Percentiles rank a stretch among this genome's conserved stretches.
Conservation (phyloP, 306 rosid species). For the Pachyrhizus erosus region DNA sequence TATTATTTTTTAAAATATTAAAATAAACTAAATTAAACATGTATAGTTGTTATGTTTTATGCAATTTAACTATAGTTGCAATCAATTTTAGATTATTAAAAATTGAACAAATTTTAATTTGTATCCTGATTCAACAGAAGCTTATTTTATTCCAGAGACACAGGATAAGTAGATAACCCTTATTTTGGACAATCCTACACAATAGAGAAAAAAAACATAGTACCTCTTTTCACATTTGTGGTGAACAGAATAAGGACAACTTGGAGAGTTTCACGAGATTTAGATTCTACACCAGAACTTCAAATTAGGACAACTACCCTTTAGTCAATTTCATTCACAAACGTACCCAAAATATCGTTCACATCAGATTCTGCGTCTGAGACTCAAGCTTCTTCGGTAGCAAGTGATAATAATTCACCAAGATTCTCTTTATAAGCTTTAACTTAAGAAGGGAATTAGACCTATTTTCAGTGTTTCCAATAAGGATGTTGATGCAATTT, state of each 20-base stretch:
- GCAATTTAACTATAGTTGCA: not conserved
- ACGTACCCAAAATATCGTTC: not conserved
- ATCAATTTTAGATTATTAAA: not conserved
- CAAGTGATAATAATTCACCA: not conserved
- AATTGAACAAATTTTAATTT: not conserved
- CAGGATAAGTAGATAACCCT: constrained; percentile 25
- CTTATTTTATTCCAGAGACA: not conserved
- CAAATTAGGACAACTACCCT: not conserved
- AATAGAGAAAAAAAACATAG: not conserved
- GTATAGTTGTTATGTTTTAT: not conserved
- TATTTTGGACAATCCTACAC: not conserved
- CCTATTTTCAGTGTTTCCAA: not conserved
- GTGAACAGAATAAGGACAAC: constrained; percentile 25
- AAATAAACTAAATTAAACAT: not conserved
- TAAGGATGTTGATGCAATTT: not conserved
- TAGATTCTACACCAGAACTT: not conserved
- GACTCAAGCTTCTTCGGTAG: not conserved
- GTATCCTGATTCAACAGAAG: not conserved
- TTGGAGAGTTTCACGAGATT: not conserved
- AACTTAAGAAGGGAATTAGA: not conserved
- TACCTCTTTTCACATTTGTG: not conserved
- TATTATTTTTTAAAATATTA: too few species aligned
- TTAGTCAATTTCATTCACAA: constrained; percentile 10
- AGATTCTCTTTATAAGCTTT: not conserved
- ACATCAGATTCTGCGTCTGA: not conserved